Base-by-base conservation (phyloP, 202 grass and related monocot species). In the Dendrocalamus latiflorus region DNA sequence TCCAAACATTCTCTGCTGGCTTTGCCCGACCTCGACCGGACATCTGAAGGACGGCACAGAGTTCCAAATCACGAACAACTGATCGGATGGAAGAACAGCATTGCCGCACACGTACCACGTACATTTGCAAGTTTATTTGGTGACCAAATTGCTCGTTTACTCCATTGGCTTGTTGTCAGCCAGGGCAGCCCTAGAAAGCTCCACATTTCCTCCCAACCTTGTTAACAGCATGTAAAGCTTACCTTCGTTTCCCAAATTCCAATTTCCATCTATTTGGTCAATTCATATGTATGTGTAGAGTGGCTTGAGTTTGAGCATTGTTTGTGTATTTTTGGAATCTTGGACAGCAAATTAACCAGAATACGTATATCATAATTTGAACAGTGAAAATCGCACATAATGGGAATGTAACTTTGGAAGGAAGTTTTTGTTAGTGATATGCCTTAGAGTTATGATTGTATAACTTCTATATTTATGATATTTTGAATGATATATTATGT, bases 21-120 rank as follows among this genome's bases (percentile, higher is more conserved):
- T 99, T 78, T 96, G 89, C 55, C 93, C 93, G 21, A 88, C 74
- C 17, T 83, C 89, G 21, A 77, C 65, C 0, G 85, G 93, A 70
- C 93, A 99, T 88, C 89, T 96, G 22, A 96, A 78, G 77, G 87
- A 99, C 26, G 96, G 96, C 55, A 99, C 89, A 18, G 85, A 95
- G 59, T 99, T 96, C 78, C 91, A 90, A 25, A 85, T 91, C 87
- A 90, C 83, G 2, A 89, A 91, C 71, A 90, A 97, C 56, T 91
- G 85, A 96, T 51, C 20, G 7, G 54, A 43, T 56, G 0, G 1
- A 73, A n/a, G 25, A 50, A 64, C 45, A 77, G 1, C 74, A 61
- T 41, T 67, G 39, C 11, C 49, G 21, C 28, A 39, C 37, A 16
- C 60, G 17, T 50, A 48, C 42, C 34, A 21, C 54, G 58, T 73